Evolutionary conservation across 2,329 filamentous ascomycete species (phyloP), one percentile per base, ranked within the genome.

Genomic region (Microdochium paspali): DNA sequence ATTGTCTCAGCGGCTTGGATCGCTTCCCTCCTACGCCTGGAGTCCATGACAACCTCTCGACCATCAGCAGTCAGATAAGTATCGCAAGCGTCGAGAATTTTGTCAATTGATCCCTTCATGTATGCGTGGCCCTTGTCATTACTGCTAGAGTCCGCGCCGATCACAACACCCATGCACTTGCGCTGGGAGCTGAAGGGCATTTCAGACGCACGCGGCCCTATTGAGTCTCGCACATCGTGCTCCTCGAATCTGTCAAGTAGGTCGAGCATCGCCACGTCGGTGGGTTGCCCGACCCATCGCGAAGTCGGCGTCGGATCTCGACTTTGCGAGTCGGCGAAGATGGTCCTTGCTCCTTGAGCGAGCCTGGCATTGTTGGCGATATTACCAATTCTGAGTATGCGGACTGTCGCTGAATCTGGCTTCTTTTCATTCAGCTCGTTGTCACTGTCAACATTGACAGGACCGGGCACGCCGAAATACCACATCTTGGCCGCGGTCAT

Each of bases 101-200:
- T 85, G 65, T 98, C 93, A 35, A 97, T 75, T 28, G 93, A 88
- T 26, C 93, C 94, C 63, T 98, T 98, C 70, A 97, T 87, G 63
- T 97, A 98, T 1, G 89, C 90, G 54, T 89, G 83, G 58, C 95
- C 87, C 51, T 82, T 81, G 31, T 85, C 82, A 47, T 71, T 70
- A 49, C 72, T 73, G 25, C 71, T 68, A 24, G 73, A 72, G 44
- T 80, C 74, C 21, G 74, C 71, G 40, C 81, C 82, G 55, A 96
- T 87, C 2, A 90, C 85, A 24, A 96, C 90, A 28, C 94, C 94
- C 94, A 98, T 98, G 91, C 91, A 98, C 66, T 98, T 98, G 49
- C 91, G 80, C 62, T 95, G 90, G 1, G 93, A 98, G 62, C 91
- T 97, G 66, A 98, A 98, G 0, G 93, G 90, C 0, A 88, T 90